Evolutionary conservation across 495 filamentous ascomycete species (phyloP), one percentile per base, ranked within the genome.

Genomic region (Parachaetomium inaequale): DNA sequence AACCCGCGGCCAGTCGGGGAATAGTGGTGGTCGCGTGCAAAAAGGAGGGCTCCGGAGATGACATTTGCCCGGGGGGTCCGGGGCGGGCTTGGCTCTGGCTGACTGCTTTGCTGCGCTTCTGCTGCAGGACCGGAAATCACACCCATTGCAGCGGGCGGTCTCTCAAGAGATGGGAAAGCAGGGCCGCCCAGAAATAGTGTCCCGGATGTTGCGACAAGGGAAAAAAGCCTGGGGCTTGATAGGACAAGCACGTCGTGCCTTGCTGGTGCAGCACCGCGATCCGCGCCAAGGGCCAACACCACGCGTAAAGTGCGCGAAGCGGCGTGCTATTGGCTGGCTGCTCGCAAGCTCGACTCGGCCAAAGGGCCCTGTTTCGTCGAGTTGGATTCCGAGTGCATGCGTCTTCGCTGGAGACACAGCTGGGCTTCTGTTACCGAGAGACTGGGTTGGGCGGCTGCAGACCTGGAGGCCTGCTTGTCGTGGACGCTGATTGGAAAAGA

Each of bases 251-350:
- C 26, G 36, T 38, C 28, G 58, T 25, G 58, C 58, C 58, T 45
- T 26, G 29, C 40, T 7, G 50, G 14, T 46, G 58, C 58, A 46
- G 58, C 58, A 54, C 14, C 49, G 58, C 40, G 50, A 28, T 54
- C 36, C 26, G 40, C 26, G 19, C 14, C 25, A 10, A 45, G 40
- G 40, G 28, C 25, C 36, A 17, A 3, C 23, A n/a, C 8, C 47
- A 60, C 58, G 58, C 58, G 58, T 60, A 53, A 53, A 60, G 58
- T 60, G 58, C 58, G 58, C 58, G 58, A 50, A 61, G 49, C 29
- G 19, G 17, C 38, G 14, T 54, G 50, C 38, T 8, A 61, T 61
- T 61, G 58, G 58, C 50, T 51, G 57, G 25, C 14, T 14, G 15
- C 32, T 15, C 8, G 58, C 49, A 21, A 23, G 6, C n/a, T 45